Conservation (phyloP, 305 asterid species). For the Fraxinus nigra region DNA sequence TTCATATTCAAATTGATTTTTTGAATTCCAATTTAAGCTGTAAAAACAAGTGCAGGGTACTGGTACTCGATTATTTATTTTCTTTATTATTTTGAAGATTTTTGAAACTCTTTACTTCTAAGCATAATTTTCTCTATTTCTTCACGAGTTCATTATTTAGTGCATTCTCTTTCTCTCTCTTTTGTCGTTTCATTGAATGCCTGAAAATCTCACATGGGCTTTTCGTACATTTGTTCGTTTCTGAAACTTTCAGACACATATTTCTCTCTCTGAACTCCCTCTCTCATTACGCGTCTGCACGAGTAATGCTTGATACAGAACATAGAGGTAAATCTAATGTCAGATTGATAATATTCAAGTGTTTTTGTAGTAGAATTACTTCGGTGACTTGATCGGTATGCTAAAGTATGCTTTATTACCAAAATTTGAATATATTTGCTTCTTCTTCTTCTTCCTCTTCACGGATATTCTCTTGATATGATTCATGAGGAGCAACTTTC, state of each 20-base stretch:
- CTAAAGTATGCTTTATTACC: neutral
- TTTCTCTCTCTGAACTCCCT: neutral
- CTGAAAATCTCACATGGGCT: neutral
- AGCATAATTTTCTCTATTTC: neutral
- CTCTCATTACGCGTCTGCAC: neutral
- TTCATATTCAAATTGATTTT: neutral
- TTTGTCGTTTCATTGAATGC: neutral
- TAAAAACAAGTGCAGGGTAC: neutral
- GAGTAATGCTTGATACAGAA: neutral
- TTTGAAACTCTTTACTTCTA: neutral
- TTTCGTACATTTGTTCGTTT: constrained; percentile 6
- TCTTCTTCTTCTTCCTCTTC: neutral
- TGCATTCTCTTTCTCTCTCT: neutral
- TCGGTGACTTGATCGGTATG: neutral
- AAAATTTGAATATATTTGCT: neutral
- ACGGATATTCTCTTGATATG: neutral
- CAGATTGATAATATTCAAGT: neutral
- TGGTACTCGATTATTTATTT: neutral
- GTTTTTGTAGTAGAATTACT: neutral
- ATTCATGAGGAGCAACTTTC: neutral
- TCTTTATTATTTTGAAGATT: neutral
- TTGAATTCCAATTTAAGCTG: neutral
- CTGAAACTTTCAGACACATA: neutral
- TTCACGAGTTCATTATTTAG: neutral
- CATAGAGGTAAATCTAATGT: neutral